Evolutionary conservation across 768 basidiomycete species (phyloP), one percentile per base, ranked within the genome.

Genomic region (Boletus reticuloceps): DNA sequence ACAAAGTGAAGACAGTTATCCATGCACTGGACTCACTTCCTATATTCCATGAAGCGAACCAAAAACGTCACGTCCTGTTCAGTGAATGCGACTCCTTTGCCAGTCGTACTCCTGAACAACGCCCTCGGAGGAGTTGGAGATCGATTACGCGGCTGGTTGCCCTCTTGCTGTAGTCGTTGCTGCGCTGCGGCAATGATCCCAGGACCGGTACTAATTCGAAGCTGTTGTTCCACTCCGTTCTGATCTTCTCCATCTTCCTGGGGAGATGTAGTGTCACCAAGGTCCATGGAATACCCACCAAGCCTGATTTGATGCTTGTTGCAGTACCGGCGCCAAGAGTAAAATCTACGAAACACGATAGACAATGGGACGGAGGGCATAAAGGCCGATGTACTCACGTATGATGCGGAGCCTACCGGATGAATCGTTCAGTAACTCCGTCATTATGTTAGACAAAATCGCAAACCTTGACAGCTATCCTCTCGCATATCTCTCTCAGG

Each of bases 281-380:
- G 68, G 50, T 82, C 85, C 91, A 93, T 92, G 10, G 82, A 75
- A 62, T 93, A 94, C 3, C 90, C 89, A 25, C 89, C 89, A 0
- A 94, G 77, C n/a, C 89, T 84, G 47, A 94, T 94, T 69, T 93
- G 89, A 68, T 94, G 91, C 66, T 93, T 94, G 68, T 94, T 94
- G 74, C 91, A 94, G 64, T 93, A 94, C 42, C 91, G 83, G 39
- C 91, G 82, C 91, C 91, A 94, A 1, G 91, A 93, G 67, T 91
- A 93, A 68, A 93, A 93, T 12, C 90, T 92, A 51, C 20, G 49
- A 37, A 41, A 20, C 12, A 20, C 2, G n/a, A 50, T 20, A 39
- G 55, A 49, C 29, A 46, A 53, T 27, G 20, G n/a, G 14, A 27
- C 29, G 44, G 27, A 42, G 11, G 38, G 41, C 5, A 19, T 4